Evolutionary conservation across 78 protist species (phyloP).

Genomic region (Dictyostelium intermedium): DNA sequence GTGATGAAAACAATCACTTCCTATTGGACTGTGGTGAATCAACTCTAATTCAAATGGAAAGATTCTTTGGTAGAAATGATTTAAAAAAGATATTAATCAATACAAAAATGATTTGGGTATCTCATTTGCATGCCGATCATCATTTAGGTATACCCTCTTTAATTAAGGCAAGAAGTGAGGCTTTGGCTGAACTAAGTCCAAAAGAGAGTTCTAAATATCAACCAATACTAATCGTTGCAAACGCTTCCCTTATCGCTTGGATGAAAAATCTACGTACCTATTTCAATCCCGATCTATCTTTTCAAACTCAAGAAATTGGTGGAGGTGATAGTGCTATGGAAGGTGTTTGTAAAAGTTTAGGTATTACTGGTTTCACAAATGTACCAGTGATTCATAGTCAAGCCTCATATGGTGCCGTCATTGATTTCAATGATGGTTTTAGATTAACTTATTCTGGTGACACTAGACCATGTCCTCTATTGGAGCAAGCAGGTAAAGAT

Average conservation of each 20-base stretch:
- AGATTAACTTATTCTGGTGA: slow-evolving; percentile 91
- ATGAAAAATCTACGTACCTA: background rate
- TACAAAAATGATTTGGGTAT: slow-evolving; percentile 80
- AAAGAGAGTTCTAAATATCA: background rate
- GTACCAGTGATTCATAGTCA: slow-evolving; percentile 82
- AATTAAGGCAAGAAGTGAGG: background rate
- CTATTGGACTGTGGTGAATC: slow-evolving; percentile 97
- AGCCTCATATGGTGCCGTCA: slow-evolving; percentile 76
- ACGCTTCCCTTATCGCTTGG: background rate
- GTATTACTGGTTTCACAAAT: background rate
- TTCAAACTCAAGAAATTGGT: background rate
- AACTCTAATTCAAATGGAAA: slow-evolving; percentile 87
- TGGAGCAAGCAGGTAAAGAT: slow-evolving; percentile 66
- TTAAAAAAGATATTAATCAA: background rate
- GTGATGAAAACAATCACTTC: background rate
- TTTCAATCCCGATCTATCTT: background rate
- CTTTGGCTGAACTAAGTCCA: background rate
- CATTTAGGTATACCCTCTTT: slow-evolving; percentile 89
- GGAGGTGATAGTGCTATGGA: background rate
- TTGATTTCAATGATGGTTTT: slow-evolving; percentile 70
- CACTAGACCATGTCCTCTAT: slow-evolving; percentile 87
- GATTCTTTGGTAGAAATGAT: slow-evolving; percentile 78
- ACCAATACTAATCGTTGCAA: background rate
- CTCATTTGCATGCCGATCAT: slow-evolving; percentile 99
- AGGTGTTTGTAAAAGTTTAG: background rate